Conservation (phyloP, 371 early-diverging fungal genomes). For the Haplosporangium sp. region DNA sequence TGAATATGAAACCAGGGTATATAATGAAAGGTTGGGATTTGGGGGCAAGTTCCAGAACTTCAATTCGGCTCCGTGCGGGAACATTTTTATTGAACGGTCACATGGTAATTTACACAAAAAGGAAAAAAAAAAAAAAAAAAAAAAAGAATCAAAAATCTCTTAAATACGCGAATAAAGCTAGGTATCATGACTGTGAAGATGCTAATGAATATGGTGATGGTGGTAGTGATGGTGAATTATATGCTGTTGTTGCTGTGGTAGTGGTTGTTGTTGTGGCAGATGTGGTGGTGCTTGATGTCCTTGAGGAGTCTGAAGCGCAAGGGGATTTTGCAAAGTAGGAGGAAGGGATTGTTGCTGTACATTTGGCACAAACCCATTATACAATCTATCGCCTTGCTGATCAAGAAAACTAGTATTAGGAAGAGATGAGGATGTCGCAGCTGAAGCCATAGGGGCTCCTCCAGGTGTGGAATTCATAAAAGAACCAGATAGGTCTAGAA, state of each 20-base stretch:
- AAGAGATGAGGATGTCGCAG: slow-evolving; percentile 15
- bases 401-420: slow-evolving; percentile 28
- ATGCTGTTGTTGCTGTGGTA: slow-evolving; percentile 29
- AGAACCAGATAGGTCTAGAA: slow-evolving; percentile 29
- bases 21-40: not conserved
- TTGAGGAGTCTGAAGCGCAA: slow-evolving; percentile 4
- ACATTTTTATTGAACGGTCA: not conserved
- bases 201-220: slow-evolving; percentile 38
- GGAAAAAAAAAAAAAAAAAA: too few relatives aligned
- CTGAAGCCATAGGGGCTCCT: slow-evolving; percentile 1
- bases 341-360: slow-evolving; percentile 16
- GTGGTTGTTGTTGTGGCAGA: slow-evolving; percentile 15
- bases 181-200: not conserved
- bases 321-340: not conserved
- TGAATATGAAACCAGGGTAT: not conserved
- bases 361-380: slow-evolving; percentile 5
- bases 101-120: too few relatives aligned
- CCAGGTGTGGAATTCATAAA: slow-evolving; percentile 18
- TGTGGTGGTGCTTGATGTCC: not conserved
- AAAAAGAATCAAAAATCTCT: not conserved
- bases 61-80: slow-evolving; percentile 3
- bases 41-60: not conserved
- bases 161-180: not conserved
- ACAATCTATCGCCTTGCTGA: slow-evolving; percentile 17
- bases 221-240: slow-evolving; percentile 38